These are phyloP conservation scores for Trichoderma atrobrunneum DNA, from an alignment of 2,329 filamentous ascomycete species.

Conservation along the genomic window DNA sequence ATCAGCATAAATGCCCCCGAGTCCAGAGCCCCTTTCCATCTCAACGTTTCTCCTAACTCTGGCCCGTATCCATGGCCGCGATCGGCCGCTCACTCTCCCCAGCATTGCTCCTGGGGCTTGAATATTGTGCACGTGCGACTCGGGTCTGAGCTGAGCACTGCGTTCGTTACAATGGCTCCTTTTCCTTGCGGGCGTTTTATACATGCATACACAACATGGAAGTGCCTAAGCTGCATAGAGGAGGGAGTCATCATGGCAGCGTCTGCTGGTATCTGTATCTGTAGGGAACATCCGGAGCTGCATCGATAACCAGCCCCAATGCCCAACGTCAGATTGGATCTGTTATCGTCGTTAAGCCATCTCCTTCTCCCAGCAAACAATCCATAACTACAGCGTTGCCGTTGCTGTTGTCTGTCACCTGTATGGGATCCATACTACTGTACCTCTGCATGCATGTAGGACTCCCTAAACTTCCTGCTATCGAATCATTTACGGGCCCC, in stretches of 20 bases:
- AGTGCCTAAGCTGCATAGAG: neutral
- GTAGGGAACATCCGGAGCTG: neutral
- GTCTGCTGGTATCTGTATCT: neutral
- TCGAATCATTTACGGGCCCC: neutral
- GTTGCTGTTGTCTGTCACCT: neutral
- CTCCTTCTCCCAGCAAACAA: neutral
- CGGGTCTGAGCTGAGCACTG: neutral
- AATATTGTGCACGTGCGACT: neutral
- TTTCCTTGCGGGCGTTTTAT: neutral
- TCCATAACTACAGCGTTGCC: neutral
- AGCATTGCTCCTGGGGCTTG: neutral
- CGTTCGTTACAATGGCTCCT: neutral
- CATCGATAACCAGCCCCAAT: neutral
- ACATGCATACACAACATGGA: neutral
- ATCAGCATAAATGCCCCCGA: conserved; percentile 5
- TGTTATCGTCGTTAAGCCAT: neutral
- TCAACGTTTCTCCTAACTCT: neutral
- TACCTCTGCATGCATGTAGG: neutral
- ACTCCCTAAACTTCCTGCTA: neutral
- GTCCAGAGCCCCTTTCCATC: conserved; percentile 6
- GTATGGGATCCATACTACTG: neutral
- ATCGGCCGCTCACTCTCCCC: conserved; percentile 1
- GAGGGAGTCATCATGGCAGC: neutral
- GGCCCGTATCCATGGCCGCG: neutral
- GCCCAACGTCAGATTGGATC: neutral